phyloP scores from a whole-genome alignment of 2,329 filamentous ascomycete species.

The Penicillium hordei region DNA sequence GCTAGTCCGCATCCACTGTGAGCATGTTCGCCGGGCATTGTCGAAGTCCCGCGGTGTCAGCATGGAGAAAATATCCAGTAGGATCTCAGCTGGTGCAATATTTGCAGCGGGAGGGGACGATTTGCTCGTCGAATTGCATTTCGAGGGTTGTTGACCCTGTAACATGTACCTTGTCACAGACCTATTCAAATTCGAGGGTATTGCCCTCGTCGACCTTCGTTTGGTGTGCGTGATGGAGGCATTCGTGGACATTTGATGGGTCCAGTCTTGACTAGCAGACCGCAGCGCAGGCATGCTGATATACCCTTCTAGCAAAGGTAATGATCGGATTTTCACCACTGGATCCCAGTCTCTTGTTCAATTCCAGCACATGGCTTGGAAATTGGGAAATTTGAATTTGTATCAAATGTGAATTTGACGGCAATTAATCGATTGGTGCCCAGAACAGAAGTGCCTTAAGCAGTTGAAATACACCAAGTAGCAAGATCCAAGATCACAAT shows the following conservation, averaged over 20 bases:
- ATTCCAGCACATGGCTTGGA: not conserved
- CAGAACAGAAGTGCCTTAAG: not conserved
- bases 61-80: constrained; percentile 49
- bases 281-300: constrained; percentile 4
- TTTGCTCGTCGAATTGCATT: not conserved
- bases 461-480: not conserved
- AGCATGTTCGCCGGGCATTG: constrained; percentile 60
- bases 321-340: not conserved
- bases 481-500: not conserved
- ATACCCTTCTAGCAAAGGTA: not conserved
- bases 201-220: not conserved
- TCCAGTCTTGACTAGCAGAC: constrained; percentile 2
- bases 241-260: not conserved
- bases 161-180: not conserved
- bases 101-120: constrained; percentile 32
- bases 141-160: not conserved
- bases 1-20: constrained; percentile 59
- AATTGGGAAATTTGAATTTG: not conserved
- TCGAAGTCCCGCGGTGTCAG: constrained; percentile 57
- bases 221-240: not conserved
- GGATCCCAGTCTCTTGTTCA: not conserved
- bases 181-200: not conserved
- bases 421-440: not conserved
- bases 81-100: constrained; percentile 49
- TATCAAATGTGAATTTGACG: not conserved